Base-by-base conservation (phyloP, 768 basidiomycete species). In the Filobasidium floriforme region DNA sequence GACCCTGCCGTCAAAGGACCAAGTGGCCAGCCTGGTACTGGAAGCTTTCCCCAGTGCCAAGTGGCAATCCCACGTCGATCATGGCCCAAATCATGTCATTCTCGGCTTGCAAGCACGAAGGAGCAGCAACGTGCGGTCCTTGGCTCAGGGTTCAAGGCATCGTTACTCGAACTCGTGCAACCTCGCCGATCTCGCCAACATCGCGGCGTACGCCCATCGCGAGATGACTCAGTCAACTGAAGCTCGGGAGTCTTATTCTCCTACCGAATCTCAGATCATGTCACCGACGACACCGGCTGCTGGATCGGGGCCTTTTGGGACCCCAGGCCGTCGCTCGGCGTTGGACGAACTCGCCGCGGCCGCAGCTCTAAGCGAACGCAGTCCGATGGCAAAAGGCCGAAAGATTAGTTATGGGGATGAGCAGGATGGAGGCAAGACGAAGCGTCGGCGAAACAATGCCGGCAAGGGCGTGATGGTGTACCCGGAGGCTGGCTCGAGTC, bases 131-230 rank as follows among this genome's bases (percentile, higher is more conserved):
- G 29, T 41, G 9, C 54, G 54, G 26, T 57, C 54, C 29, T 41
- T 49, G 29, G 28, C 49, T 19, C 49, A 52, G 19, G 43, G 37
- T 14, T 65, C 63, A 3, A 59, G 63, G 22, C 67, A 68, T 51
- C 67, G 67, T 28, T 68, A 68, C 44, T 65, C 67, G 1, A 63
- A 65, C 29, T 68, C 67, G n/a, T 68, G 67, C 60, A 62, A 62
- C 41, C 26, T 68, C 22, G 49, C 67, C 18, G 67, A 68, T 37
- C 40, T 68, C 55, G 67, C 67, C 22, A 63, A 65, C 18, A 64
- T 68, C n/a, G 67, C 67, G 15, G 63, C 55, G 11, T 22, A 37
- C 24, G 63, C 52, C 12, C 51, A 62, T 14, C 41, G 57, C 18
- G 63, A 65, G 43, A 19, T 60, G 67, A 67, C 55, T 4, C 52